Evolutionary conservation across 73 alveolate genomes (phyloP), one percentile per base, ranked within the genome.

Genomic region (Stentor roeselii): DNA sequence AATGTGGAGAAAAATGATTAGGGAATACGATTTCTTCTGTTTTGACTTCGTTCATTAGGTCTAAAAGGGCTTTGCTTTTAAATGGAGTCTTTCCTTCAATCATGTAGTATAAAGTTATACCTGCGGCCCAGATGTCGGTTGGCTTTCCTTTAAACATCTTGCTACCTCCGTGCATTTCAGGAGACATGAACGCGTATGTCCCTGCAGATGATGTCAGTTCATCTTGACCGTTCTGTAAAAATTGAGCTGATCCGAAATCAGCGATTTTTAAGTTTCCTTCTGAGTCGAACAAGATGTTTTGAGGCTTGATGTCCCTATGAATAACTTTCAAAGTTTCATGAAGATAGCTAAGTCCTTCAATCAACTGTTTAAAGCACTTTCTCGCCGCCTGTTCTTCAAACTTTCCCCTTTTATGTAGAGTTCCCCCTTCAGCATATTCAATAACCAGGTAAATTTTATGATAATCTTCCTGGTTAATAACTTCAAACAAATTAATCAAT

Each of bases 381-480:
- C 90, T 75, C 15, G 78, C 82, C 14, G 75, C 50, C 21, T 83
- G 77, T 42, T 76, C 78, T 36, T 78, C 75, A 37, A 75, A 59
- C 37, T 39, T 35, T 37, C 76, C 89, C 89, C 89, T 75, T 14
- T 84, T 75, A 38, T 75, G 59, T 34, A 93, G 59, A 2, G 96
- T 82, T 42, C 92, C 90, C n/a, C 93, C 84, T 42, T 86, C 85
- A 83, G 91, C 91, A 82, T 88, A 90, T 42, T 93, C 96, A 83
- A 86, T 84, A 42, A 93, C 87, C 27, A 93, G 78, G 60, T 92
- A 93, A 21, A 93, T 88, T 60, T 93, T 92, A 61, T 93, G 90
- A 6, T 78, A 83, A 37, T 83, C 61, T 3, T 89, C 89, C 60
- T 93, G 93, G 75, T 93, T 97, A 14, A 93, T 59, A 1, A 91